Base-by-base conservation (phyloP, 257 asterid species). In the Linaria vulgaris region DNA sequence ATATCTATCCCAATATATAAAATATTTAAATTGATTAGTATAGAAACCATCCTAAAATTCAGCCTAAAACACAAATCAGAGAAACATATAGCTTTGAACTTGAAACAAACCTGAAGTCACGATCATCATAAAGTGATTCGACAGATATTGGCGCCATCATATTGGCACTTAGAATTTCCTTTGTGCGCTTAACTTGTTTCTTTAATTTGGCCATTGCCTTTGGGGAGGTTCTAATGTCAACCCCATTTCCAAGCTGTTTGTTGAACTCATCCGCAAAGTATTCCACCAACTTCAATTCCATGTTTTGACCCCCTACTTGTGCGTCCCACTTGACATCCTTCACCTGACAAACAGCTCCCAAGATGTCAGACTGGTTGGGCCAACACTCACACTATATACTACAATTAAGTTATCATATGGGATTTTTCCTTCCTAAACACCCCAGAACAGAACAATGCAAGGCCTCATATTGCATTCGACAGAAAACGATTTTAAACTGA, bases 141-240 rank as follows among this genome's bases (percentile, higher is more conserved):
- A 94, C 99, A 41, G 99, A 94, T 48, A 94, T 86, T 38, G 99
- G 96, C 71, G 99, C 99, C 75, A 71, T 73, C 65, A 86, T 74
- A 69, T 94, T 94, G 76, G 99, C 99, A 68, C 99, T 94, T 66
- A 94, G 76, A 74, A 94, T 94, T 80, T 94, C 99, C 76, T 94
- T 94, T 12, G 99, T 94, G 63, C 97, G 91, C 71, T 94, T 94
- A 63, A 94, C 96, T 81, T 94, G 99, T 79, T 94, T 94, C 83
- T 90, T 94, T 74, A 94, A 60, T 67, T 94, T 94, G 70, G 99
- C 99, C 94, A 94, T 94, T 5, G 99, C 85, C 86, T 90, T 94
- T 2, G 96, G 87, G 12, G 88, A 87, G 41, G 78, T 81, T 59
- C 99, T 83, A 57, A 94, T 74, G 67, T 94, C 97, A 55, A 82